phyloP scores from a whole-genome alignment of 176 grass and related monocot genomes.

The Avena sativa region DNA sequence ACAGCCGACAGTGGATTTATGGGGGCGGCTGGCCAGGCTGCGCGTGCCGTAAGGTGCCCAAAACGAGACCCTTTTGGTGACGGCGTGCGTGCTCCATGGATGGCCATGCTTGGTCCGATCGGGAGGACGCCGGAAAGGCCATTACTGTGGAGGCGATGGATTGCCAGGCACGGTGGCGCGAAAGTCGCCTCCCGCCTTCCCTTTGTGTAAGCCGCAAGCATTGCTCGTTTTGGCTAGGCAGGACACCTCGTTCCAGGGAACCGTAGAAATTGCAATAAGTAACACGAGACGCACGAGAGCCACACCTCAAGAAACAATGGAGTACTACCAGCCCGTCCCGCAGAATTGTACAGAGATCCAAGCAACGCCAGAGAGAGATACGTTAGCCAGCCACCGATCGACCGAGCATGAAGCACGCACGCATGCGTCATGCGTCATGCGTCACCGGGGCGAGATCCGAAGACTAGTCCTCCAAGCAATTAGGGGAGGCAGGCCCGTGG shows the following conservation, averaged over 20 bases:
- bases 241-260: no score
- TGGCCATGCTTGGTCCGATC: not conserved
- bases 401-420: not conserved
- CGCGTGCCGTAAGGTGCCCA: not conserved
- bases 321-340: no score
- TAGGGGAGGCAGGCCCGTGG: conserved; percentile 9
- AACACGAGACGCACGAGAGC: no score
- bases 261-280: no score
- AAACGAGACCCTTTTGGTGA: no score
- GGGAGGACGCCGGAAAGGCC: not conserved
- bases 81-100: not conserved
- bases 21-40: not conserved
- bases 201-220: not conserved
- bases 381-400: not conserved
- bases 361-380: no score
- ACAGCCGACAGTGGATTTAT: not conserved
- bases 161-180: not conserved
- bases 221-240: no score
- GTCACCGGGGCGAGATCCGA: not conserved
- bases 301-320: no score
- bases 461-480: not conserved
- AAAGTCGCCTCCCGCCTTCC: no score
- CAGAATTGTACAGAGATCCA: no score
- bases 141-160: not conserved
- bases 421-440: no score